Percentiles rank a stretch among this genome's conserved stretches.
These are phyloP conservation scores for Talaromyces adpressus DNA, from an alignment of 495 filamentous ascomycete genomes.

Conservation along the genomic window DNA sequence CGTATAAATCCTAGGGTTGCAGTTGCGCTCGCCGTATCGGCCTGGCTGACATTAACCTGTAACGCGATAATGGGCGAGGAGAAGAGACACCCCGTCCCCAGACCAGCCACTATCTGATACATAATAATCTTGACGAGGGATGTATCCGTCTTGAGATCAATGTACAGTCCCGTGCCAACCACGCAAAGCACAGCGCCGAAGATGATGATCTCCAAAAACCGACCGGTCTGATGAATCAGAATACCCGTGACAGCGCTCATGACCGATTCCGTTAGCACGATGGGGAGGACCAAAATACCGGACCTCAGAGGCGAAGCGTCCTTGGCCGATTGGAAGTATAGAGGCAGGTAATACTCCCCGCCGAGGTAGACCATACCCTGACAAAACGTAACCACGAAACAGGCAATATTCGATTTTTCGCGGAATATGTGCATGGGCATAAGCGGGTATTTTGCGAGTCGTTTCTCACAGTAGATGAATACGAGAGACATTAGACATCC, in stretches of 20 bases:
- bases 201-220: constrained; percentile 52
- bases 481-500: constrained; percentile 53
- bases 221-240: constrained; percentile 53
- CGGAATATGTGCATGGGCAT: constrained; percentile 68
- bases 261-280: constrained; percentile 43
- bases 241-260: constrained; percentile 42
- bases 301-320: constrained; percentile 43
- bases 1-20: constrained; percentile 69
- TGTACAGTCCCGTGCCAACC: constrained; percentile 47
- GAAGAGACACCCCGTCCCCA: constrained; percentile 41
- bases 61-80: constrained; percentile 69
- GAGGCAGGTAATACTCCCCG: constrained; percentile 51
- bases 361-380: constrained; percentile 49
- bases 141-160: constrained; percentile 31
- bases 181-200: constrained; percentile 36
- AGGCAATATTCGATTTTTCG: constrained; percentile 49
- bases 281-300: constrained; percentile 45
- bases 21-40: constrained; percentile 71
- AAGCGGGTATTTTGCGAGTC: constrained; percentile 65
- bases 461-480: constrained; percentile 64
- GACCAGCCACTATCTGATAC: constrained; percentile 58
- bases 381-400: constrained; percentile 44
- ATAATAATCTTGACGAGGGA: constrained; percentile 36
- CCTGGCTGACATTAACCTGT: constrained; percentile 59
- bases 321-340: constrained; percentile 50